These are phyloP conservation scores for Suhomyces tanzawaensis DNA, from an alignment of 805 yeast species.

Conservation along the genomic window DNA sequence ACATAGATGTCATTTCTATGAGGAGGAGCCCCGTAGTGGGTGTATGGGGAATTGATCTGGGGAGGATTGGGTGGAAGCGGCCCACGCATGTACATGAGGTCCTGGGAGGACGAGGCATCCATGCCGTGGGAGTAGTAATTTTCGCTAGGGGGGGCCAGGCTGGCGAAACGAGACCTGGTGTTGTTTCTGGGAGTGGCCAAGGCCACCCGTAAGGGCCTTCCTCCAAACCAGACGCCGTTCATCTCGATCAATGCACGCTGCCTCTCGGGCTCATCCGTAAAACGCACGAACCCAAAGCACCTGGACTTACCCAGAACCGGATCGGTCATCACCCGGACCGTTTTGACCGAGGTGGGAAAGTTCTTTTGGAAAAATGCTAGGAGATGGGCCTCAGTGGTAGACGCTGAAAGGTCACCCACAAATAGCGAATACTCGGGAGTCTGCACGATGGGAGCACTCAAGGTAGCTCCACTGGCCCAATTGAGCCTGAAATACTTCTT, in stretches of 20 bases:
- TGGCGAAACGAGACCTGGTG: constrained; percentile 3
- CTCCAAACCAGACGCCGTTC: constrained; percentile 81
- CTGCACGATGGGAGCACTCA: constrained; percentile 66
- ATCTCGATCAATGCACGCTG: constrained; percentile 65
- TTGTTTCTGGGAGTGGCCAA: constrained; percentile 67
- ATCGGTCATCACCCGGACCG: constrained; percentile 84
- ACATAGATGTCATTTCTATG: neutral
- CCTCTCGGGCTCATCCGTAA: constrained; percentile 67
- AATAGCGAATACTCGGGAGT: constrained; percentile 75
- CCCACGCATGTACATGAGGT: constrained; percentile 16
- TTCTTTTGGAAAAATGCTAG: constrained; percentile 67
- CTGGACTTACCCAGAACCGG: constrained; percentile 75
- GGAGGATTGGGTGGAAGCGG: constrained; percentile 1
- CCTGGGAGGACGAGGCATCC: constrained; percentile 11
- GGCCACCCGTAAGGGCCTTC: constrained; percentile 73
- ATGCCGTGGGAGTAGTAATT: constrained; percentile 1
- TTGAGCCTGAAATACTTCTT: constrained; percentile 69
- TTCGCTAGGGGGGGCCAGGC: neutral
- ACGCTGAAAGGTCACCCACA: constrained; percentile 80
- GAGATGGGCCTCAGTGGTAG: constrained; percentile 77
- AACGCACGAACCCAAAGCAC: constrained; percentile 80
- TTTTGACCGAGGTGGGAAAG: constrained; percentile 62
- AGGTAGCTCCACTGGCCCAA: constrained; percentile 84
- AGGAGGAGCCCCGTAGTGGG: neutral
- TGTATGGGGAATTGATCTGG: neutral